phyloP scores from a whole-genome alignment of 257 asterid genomes.

The Nicotiana undulata region DNA sequence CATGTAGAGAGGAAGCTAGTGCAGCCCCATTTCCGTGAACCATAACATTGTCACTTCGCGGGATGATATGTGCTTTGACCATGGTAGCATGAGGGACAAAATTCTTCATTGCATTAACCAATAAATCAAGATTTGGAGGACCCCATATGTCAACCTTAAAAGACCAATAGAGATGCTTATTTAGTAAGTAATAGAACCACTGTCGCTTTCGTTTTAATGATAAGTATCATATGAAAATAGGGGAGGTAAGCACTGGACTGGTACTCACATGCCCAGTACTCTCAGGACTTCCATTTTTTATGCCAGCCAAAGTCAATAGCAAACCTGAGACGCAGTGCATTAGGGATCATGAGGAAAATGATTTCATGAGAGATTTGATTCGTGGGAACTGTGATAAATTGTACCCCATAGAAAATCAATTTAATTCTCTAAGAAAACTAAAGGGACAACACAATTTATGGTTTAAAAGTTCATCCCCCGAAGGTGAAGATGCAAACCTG shows the following conservation, averaged over 20 bases:
- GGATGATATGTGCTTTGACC: slow-evolving; percentile 59
- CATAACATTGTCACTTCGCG: slow-evolving; percentile 49
- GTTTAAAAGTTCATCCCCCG: neutral
- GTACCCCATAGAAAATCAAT: neutral
- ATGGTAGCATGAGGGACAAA: slow-evolving; percentile 78
- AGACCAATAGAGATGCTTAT: neutral
- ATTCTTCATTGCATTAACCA: slow-evolving; percentile 76
- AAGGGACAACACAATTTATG: neutral
- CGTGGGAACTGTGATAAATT: neutral
- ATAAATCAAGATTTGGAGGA: slow-evolving; percentile 65
- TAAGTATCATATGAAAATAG: neutral
- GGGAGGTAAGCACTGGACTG: neutral
- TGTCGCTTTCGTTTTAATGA: neutral
- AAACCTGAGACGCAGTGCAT: slow-evolving; percentile 42
- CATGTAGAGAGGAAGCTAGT: neutral
- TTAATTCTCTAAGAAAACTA: neutral
- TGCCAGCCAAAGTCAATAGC: slow-evolving; percentile 82
- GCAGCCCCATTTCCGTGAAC: neutral
- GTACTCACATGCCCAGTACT: slow-evolving; percentile 14
- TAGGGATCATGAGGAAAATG: neutral
- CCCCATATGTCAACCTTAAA: slow-evolving; percentile 85
- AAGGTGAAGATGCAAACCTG: slow-evolving; percentile 40
- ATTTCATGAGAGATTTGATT: neutral
- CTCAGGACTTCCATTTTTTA: slow-evolving; percentile 72
- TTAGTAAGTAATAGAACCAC: neutral